Evolutionary conservation across 2,329 filamentous ascomycete genomes (phyloP), one percentile per base, ranked within the genome.

Genomic region (Eutypella sp.): DNA sequence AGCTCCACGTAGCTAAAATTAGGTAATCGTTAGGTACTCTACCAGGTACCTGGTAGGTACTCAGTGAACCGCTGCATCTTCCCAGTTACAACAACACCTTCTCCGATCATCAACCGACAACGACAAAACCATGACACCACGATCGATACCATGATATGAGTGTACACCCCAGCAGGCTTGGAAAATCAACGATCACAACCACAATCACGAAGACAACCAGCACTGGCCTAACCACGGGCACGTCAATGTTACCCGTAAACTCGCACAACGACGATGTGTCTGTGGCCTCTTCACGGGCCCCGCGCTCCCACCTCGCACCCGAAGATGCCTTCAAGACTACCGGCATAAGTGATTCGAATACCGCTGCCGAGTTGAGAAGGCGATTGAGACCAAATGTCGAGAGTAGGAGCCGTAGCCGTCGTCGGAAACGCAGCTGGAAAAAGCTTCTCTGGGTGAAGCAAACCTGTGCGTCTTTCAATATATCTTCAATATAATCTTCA

Each of bases 371-470:
- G 47, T 50, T 61, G 33, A 64, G 63, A 10, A 65, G 40, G 71
- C 69, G 40, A 50, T 65, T 20, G 56, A 74, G 71, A 54, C 71
- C 72, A 41, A 68, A 73, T 74, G 54, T 73, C 39, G 70, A 78
- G 46, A 77, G 77, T 36, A 75, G 82, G 16, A 86, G 81, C 54
- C 72, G 81, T 41, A 87, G 84, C 55, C 76, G 86, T 40, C 75
- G 82, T 57, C 76, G 84, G 53, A 88, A 84, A 60, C 80, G 82
- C 42, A 81, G 81, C 10, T 97, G 92, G 88, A 95, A 95, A 76
- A 97, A 97, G 72, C 70, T 99, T 54, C 78, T 99, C 45, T 99
- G 93, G 93, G 91, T 99, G 61, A 96, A 95, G 69, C 93, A 97
- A 65, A 88, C 87, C 27, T 96, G 87, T 91, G 72, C 53, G 82